Percentiles rank a stretch among this genome's conserved stretches.
phyloP scores from a whole-genome alignment of 2,329 filamentous ascomycete genomes.

The Beauveria australis region DNA sequence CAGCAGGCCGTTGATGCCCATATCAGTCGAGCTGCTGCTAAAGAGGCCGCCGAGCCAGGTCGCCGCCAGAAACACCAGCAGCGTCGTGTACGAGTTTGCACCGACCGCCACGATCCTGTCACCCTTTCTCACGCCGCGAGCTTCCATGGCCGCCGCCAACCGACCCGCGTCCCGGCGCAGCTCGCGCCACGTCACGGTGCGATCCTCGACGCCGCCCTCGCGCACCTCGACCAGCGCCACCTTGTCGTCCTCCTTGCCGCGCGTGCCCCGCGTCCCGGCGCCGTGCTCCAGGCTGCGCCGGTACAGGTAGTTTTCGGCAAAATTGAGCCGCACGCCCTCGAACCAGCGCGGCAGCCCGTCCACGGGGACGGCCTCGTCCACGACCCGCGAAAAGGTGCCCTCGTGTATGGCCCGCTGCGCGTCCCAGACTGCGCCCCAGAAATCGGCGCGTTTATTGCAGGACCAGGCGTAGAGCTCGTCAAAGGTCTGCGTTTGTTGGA shows the following conservation, averaged over 20 bases:
- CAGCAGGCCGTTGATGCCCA: no score
- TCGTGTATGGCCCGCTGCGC: slow-evolving; percentile 53
- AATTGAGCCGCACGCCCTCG: slow-evolving; percentile 64
- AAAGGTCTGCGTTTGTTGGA: slow-evolving; percentile 43
- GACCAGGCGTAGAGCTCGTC: slow-evolving; percentile 65
- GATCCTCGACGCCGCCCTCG: no score
- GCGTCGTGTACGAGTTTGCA: no score
- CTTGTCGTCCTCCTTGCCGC: slow-evolving; percentile 61
- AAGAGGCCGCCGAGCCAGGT: no score
- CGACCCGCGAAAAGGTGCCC: slow-evolving; percentile 49
- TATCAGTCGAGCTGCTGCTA: no score
- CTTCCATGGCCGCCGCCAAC: no score
- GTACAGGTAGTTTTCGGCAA: slow-evolving; percentile 73
- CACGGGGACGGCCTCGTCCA: slow-evolving; percentile 64
- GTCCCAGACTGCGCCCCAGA: slow-evolving; percentile 58
- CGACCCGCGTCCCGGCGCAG: no score
- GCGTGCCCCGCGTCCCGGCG: slow-evolving; percentile 38
- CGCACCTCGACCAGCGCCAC: slow-evolving; percentile 66
- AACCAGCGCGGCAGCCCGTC: slow-evolving; percentile 72
- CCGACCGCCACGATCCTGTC: no score
- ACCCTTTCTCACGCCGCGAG: no score
- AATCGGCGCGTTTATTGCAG: slow-evolving; percentile 49
- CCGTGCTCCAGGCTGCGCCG: slow-evolving; percentile 34
- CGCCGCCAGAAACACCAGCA: no score
- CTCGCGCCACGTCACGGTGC: no score